phyloP scores from a whole-genome alignment of 495 filamentous ascomycete genomes.

The Penicillium simplicissimum region DNA sequence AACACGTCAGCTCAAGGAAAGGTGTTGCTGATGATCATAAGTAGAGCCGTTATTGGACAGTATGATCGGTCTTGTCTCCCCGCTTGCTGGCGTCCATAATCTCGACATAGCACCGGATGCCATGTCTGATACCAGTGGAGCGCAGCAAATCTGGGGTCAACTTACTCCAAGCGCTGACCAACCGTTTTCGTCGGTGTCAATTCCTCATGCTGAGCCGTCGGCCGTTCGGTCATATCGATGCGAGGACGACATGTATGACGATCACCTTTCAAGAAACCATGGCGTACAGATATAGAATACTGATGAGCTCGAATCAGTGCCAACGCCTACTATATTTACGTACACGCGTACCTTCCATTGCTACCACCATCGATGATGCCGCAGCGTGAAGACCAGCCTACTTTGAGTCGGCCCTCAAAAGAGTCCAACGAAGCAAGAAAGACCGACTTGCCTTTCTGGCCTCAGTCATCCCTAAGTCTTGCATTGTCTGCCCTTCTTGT shows the following conservation, averaged over 20 bases:
- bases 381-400: conserved; percentile 39
- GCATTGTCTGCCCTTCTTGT: conserved; percentile 52
- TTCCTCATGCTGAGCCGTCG: conserved; percentile 7
- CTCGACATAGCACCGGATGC: conserved; percentile 23
- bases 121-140: conserved; percentile 15
- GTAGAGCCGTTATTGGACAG: conserved; percentile 21
- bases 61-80: conserved; percentile 21
- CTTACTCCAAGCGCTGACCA: conserved; percentile 26
- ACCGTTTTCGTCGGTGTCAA: conserved; percentile 15
- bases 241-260: conserved; percentile 31
- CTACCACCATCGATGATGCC: conserved; percentile 43
- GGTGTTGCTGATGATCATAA: not conserved
- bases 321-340: conserved; percentile 56
- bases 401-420: conserved; percentile 12
- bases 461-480: conserved; percentile 47
- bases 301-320: conserved; percentile 11
- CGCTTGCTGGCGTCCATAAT: conserved; percentile 22
- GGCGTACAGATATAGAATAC: not conserved
- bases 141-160: conserved; percentile 22
- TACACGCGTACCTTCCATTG: conserved; percentile 55
- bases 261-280: conserved; percentile 4
- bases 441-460: conserved; percentile 32
- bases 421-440: conserved; percentile 18
- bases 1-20: not conserved
- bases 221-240: conserved; percentile 27